phyloP scores from a whole-genome alignment of 257 asterid species.

The Nicotiana otophora region DNA sequence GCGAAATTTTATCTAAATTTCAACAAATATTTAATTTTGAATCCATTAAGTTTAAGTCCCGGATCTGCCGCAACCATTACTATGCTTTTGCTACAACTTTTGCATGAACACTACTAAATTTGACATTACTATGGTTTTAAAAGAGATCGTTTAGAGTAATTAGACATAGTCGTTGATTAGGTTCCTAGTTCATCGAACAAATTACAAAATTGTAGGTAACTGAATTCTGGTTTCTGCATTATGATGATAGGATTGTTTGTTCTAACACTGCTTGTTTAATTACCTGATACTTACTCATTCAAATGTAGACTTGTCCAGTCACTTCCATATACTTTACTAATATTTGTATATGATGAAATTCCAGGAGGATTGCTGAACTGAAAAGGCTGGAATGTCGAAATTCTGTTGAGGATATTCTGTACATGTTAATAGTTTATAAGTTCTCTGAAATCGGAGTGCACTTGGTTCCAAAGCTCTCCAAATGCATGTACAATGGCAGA shows the following conservation, averaged over 20 bases:
- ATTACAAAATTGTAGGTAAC: no score
- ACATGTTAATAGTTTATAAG: constrained; percentile 40
- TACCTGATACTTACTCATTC: background rate
- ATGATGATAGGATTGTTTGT: background rate
- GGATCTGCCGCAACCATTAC: no score
- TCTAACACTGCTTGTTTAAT: background rate
- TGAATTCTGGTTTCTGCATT: no score
- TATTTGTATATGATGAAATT: constrained; percentile 21
- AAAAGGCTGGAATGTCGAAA: constrained; percentile 43
- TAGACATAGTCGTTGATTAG: no score
- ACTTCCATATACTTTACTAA: background rate
- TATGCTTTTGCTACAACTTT: no score
- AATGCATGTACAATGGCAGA: constrained; percentile 61
- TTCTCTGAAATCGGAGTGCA: constrained; percentile 61
- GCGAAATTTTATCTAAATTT: no score
- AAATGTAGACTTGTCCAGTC: background rate
- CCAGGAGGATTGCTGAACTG: constrained; percentile 72
- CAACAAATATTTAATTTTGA: no score
- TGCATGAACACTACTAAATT: no score
- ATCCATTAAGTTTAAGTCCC: no score
- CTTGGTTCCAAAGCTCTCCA: constrained; percentile 64
- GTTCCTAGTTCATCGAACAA: no score
- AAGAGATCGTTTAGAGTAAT: no score
- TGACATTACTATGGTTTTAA: no score
- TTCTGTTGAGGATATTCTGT: constrained; percentile 74